Evolutionary conservation across 2,329 filamentous ascomycete species (phyloP).

Genomic region (Fusarium hainanense): DNA sequence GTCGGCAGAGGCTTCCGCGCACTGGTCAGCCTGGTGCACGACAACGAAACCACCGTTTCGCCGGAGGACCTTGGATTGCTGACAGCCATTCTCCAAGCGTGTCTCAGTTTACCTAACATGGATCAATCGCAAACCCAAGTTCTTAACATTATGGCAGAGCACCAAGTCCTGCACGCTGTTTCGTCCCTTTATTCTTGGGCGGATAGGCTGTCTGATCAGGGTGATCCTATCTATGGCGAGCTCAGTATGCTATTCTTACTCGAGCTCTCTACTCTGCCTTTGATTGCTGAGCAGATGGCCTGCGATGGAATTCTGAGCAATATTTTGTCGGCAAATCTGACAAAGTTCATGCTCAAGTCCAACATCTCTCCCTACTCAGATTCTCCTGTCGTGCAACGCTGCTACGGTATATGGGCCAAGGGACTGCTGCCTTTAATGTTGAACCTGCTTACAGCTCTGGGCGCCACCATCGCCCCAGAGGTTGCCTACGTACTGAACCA

Average conservation of each 20-base stretch:
- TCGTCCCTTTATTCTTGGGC: constrained; percentile 94
- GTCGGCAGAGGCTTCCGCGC: constrained; percentile 86
- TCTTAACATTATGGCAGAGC: constrained; percentile 74
- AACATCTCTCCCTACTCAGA: constrained; percentile 84
- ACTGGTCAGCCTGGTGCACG: constrained; percentile 84
- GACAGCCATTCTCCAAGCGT: constrained; percentile 87
- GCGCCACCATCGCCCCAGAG: constrained; percentile 83
- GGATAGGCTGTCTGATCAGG: constrained; percentile 79
- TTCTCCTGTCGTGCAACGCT: constrained; percentile 72
- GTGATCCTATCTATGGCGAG: constrained; percentile 92
- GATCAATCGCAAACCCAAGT: constrained; percentile 77
- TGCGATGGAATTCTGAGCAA: constrained; percentile 85
- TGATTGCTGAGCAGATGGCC: constrained; percentile 89
- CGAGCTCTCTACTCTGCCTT: constrained; percentile 83
- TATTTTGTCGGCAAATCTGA: constrained; percentile 81
- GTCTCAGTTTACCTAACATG: constrained; percentile 81
- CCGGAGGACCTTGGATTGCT: constrained; percentile 88
- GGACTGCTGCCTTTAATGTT: constrained; percentile 89
- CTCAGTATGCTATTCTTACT: constrained; percentile 90
- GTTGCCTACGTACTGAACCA: constrained; percentile 89
- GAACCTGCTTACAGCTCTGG: constrained; percentile 86
- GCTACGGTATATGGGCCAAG: constrained; percentile 90
- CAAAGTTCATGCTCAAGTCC: constrained; percentile 77
- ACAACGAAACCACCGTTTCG: constrained; percentile 68
- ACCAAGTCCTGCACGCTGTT: constrained; percentile 82